Evolutionary conservation across 306 rosid genomes (phyloP).

Genomic region (Erythrophleum fordii): DNA sequence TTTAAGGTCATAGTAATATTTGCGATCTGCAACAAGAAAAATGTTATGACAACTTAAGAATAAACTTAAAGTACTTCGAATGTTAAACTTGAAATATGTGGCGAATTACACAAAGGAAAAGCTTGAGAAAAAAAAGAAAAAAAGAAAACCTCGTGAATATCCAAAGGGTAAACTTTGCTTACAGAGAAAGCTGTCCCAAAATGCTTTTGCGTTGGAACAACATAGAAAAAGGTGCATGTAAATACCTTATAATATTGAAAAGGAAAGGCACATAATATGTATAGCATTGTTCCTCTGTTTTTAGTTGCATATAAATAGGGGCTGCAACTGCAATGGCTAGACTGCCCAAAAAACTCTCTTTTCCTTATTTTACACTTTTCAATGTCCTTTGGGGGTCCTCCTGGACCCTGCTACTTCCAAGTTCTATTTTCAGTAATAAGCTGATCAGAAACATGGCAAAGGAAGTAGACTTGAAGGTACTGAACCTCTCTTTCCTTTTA

Average conservation of each 20-base stretch:
- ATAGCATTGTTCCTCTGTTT: constrained; percentile 23
- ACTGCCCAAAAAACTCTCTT: background rate
- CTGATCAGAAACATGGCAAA: constrained; percentile 39
- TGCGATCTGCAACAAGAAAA: background rate
- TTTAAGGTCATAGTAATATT: background rate
- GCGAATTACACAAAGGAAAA: background rate
- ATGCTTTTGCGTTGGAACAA: constrained; percentile 45
- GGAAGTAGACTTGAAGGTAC: constrained; percentile 44
- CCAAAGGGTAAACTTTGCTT: constrained; percentile 40
- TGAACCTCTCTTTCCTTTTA: background rate
- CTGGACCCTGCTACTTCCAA: background rate
- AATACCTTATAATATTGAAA: constrained; percentile 8
- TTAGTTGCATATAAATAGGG: constrained; percentile 38
- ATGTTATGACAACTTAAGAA: background rate
- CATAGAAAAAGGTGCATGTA: background rate
- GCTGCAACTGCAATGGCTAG: background rate
- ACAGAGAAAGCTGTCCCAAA: constrained; percentile 43
- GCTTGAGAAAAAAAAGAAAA: background rate
- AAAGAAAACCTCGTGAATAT: background rate
- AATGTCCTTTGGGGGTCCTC: constrained; percentile 9
- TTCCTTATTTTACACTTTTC: background rate
- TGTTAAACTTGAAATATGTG: background rate
- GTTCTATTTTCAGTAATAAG: background rate
- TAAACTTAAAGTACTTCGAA: background rate
- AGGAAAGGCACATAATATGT: constrained; percentile 16